These are phyloP conservation scores for Pyrenophora tritici-repentis DNA, from an alignment of 2,329 filamentous ascomycete genomes.

Conservation along the genomic window DNA sequence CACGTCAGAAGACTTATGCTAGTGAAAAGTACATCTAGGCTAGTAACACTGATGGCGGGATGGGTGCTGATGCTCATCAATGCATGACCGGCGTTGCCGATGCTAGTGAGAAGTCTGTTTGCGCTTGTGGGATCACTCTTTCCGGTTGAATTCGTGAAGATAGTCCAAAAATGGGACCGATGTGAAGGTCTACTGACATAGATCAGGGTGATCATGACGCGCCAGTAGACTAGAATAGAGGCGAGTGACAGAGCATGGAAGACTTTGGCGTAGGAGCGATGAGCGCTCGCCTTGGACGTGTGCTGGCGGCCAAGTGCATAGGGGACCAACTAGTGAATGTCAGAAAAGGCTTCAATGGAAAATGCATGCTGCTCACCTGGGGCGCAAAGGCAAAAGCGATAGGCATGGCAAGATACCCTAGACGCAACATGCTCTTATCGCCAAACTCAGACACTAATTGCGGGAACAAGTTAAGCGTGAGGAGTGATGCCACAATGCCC, in stretches of 20 bases:
- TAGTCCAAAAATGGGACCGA: slow-evolving; percentile 46
- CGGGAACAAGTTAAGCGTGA: slow-evolving; percentile 51
- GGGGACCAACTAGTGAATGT: slow-evolving; percentile 49
- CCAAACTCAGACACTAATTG: slow-evolving; percentile 27
- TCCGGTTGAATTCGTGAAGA: slow-evolving; percentile 51
- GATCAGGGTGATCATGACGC: slow-evolving; percentile 52
- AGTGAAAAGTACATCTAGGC: slow-evolving; percentile 64
- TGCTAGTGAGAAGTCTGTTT: slow-evolving; percentile 33
- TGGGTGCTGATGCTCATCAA: slow-evolving; percentile 59
- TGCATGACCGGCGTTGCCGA: slow-evolving; percentile 45
- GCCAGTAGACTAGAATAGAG: slow-evolving; percentile 54
- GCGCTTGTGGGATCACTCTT: slow-evolving; percentile 48
- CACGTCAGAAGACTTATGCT: slow-evolving; percentile 60
- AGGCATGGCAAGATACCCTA: slow-evolving; percentile 38
- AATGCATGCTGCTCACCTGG: slow-evolving; percentile 23
- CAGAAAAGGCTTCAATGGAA: slow-evolving; percentile 4
- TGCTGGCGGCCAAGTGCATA: slow-evolving; percentile 56
- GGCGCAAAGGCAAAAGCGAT: slow-evolving; percentile 45
- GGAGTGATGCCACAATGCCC: slow-evolving; percentile 54
- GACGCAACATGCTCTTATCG: slow-evolving; percentile 30
- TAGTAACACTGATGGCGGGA: slow-evolving; percentile 62
- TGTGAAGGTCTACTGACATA: slow-evolving; percentile 55
- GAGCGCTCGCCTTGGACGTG: slow-evolving; percentile 46
- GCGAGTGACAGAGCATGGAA: slow-evolving; percentile 56
- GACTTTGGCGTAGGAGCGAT: slow-evolving; percentile 52